Percentiles rank a stretch among this genome's conserved stretches.
Conservation (phyloP, 2,329 filamentous ascomycete genomes). For the Leptosphaerulina australis region DNA sequence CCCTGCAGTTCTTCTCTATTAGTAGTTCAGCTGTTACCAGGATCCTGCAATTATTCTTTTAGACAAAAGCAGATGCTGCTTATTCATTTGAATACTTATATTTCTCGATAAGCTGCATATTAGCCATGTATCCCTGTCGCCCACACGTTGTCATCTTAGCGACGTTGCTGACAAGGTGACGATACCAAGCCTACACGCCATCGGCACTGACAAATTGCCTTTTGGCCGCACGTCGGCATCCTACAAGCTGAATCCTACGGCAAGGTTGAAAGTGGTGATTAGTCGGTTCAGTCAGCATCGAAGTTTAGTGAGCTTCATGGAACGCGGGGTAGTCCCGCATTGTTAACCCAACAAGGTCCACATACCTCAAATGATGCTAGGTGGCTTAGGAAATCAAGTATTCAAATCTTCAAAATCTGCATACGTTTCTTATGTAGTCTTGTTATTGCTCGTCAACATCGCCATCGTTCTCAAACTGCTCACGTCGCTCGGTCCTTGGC, state of each 20-base stretch:
- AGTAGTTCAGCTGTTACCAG: no score
- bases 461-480: no score
- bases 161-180: slow-evolving; percentile 1
- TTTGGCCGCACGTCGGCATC: slow-evolving; percentile 9
- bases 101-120: background rate
- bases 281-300: slow-evolving; percentile 2
- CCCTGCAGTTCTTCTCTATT: background rate
- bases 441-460: background rate
- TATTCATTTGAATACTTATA: no score
- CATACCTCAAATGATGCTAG: background rate
- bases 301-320: background rate
- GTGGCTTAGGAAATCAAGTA: no score
- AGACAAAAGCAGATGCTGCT: no score
- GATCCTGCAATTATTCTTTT: no score
- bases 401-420: no score
- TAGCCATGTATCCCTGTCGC: background rate
- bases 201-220: slow-evolving; percentile 15
- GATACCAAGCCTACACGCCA: slow-evolving; percentile 13
- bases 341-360: background rate
- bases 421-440: no score
- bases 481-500: background rate
- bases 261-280: background rate
- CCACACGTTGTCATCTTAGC: background rate
- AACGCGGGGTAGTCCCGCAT: slow-evolving; percentile 6
- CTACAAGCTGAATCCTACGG: background rate